Evolutionary conservation across 768 basidiomycete genomes (phyloP), one percentile per base, ranked within the genome.

Genomic region (Leccinum rimulosum): DNA sequence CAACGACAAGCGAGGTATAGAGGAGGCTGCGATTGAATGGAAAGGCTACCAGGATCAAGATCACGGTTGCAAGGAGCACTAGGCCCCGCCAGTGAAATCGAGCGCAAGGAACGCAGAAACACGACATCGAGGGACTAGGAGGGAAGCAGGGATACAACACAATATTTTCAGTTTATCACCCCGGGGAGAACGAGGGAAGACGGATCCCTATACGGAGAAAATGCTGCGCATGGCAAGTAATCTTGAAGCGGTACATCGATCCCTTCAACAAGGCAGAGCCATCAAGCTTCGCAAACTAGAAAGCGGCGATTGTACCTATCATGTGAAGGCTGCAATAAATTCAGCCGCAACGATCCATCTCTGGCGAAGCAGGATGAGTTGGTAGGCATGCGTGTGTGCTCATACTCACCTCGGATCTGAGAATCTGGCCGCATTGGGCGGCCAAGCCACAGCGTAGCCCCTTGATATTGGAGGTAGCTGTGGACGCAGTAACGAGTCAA

Each of bases 11-110:
- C 25, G 64, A 49, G 22, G 57, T 58, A 28, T 52, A 27, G 43
- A 66, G 27, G 28, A 68, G 64, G 52, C 67, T 64, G 31, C 60
- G 64, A 38, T 68, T 68, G 60, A 65, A 68, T 15, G 67, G 67
- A 49, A 68, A 66, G 33, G 52, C 66, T 0, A 56, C 45, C 15
- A 68, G 55, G 31, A 66, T 57, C 3, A 68, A 52, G 33, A 53
- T 25, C 14, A 57, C 47, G 1, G 35, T 57, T 40, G 38, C 52
- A n/a, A 58, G 22, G 22, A 67, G 64, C 19, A 63, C 7, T 6
- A 35, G 48, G 22, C 45, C 6, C 3, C 56, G 65, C 19, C 36
- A 47, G 55, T 15, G 60, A 33, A 53, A 31, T n/a, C 55, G 66
- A 50, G 8, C 17, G 36, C 36, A 47, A 40, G 33, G 52, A 43